phyloP scores from a whole-genome alignment of 2,329 filamentous ascomycete species.

The Trichoderma brevicompactum region DNA sequence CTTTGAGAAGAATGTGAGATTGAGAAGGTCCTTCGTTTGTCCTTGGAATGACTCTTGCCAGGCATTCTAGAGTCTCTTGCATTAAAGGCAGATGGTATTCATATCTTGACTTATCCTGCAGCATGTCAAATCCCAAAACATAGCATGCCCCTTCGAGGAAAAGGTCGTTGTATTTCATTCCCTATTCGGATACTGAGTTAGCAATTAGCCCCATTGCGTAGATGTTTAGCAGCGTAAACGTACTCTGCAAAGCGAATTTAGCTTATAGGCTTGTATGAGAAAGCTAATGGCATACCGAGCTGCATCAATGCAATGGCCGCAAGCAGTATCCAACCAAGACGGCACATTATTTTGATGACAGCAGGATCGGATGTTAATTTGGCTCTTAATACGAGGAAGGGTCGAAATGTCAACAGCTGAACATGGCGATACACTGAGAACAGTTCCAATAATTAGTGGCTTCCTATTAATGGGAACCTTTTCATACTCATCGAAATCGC shows the following conservation, averaged over 20 bases:
- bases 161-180: neutral
- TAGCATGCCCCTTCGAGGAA: neutral
- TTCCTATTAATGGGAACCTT: neutral
- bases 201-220: neutral
- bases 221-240: neutral
- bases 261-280: neutral
- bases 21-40: too few species aligned
- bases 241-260: neutral
- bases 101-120: neutral
- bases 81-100: neutral
- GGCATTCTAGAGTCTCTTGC: neutral
- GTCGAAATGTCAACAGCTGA: neutral
- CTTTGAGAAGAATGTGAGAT: too few species aligned
- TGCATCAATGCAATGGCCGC: neutral
- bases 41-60: neutral
- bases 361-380: neutral
- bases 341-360: neutral
- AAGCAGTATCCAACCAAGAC: neutral
- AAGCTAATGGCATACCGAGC: neutral
- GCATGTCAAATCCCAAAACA: neutral
- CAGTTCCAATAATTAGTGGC: too few species aligned
- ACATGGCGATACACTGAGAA: neutral
- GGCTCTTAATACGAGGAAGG: neutral
- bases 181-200: neutral
- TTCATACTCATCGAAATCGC: neutral